Evolutionary conservation across 352 stramenopile species (phyloP), one percentile per base, ranked within the genome.

Genomic region (Phytophthora cactorum): DNA sequence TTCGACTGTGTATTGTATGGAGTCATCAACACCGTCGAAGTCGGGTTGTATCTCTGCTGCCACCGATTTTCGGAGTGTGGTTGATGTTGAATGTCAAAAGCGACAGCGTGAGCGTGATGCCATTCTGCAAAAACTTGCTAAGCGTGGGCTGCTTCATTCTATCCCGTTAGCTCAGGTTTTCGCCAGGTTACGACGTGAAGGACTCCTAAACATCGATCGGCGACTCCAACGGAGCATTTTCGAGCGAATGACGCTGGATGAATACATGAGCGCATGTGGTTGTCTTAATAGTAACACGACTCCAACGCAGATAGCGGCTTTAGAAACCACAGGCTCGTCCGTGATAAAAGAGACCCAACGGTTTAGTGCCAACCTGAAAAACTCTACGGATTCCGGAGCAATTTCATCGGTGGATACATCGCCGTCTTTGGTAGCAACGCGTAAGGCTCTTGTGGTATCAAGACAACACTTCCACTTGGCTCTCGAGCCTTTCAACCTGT

Each of bases 191-290:
- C 68, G 81, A 6, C 70, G 82, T 4, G 82, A 91, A 71, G 74
- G 73, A 7, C 59, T 88, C 7, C 72, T 84, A 29, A 84, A 90
- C 45, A 69, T 85, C n/a, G 72, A 72, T 14, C 71, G 69, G 11
- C 73, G 75, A 29, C 17, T 79, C 4, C 72, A 84, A 52, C 55
- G 77, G 12, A 71, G 66, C 1, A 52, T 70, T 15, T 87, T 86
- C 31, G 82, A 88, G 52, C 78, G 74, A 52, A 79, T 86, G 59
- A 62, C 77, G 0, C 29, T 88, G 43, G 77, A 88, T 10, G 81
- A 88, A 49, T 90, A 87, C 55, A 86, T 90, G 81, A 83, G 59
- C n/a, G 77, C 70, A n/a, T 90, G 81, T 59, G 81, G 77, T 5
- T 76, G 58, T 43, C 28, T 72, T 7, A 57, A 68, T 45, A 53